Percentiles rank a stretch among this genome's conserved stretches.
These are phyloP conservation scores for Lichtheimia ornata DNA, from an alignment of 371 early-diverging fungal species.

Conservation along the genomic window DNA sequence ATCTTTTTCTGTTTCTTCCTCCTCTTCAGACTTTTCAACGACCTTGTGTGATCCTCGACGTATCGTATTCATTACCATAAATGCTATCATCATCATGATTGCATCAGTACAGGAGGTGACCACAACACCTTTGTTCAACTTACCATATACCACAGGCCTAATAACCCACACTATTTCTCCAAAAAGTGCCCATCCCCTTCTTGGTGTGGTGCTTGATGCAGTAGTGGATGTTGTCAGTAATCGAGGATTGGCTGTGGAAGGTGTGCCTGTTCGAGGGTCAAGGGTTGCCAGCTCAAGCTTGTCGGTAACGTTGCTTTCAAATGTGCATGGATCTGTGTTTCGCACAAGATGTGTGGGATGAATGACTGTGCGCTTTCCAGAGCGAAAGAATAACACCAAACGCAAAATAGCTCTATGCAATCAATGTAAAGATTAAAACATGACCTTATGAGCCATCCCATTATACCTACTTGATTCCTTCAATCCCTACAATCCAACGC, in stretches of 20 bases:
- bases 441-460: neutral
- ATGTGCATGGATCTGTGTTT: constrained; percentile 30
- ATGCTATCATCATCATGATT: neutral
- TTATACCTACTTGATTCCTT: constrained; percentile 35
- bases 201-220: constrained; percentile 2
- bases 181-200: constrained; percentile 28
- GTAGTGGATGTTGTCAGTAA: neutral
- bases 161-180: constrained; percentile 40
- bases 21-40: constrained; percentile 7
- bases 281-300: constrained; percentile 30
- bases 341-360: constrained; percentile 47
- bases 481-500: constrained; percentile 37
- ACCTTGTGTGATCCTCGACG: neutral
- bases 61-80: neutral
- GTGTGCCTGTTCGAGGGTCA: constrained; percentile 41
- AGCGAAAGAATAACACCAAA: constrained; percentile 23
- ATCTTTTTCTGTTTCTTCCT: constrained; percentile 23
- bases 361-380: constrained; percentile 24
- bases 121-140: neutral
- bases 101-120: no score
- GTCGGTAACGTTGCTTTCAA: constrained; percentile 23
- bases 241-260: constrained; percentile 16
- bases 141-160: constrained; percentile 45
- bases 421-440: neutral
- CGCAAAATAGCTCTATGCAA: constrained; percentile 29